phyloP scores from a whole-genome alignment of 2,329 filamentous ascomycete species.

The Epicoccum nigrum region DNA sequence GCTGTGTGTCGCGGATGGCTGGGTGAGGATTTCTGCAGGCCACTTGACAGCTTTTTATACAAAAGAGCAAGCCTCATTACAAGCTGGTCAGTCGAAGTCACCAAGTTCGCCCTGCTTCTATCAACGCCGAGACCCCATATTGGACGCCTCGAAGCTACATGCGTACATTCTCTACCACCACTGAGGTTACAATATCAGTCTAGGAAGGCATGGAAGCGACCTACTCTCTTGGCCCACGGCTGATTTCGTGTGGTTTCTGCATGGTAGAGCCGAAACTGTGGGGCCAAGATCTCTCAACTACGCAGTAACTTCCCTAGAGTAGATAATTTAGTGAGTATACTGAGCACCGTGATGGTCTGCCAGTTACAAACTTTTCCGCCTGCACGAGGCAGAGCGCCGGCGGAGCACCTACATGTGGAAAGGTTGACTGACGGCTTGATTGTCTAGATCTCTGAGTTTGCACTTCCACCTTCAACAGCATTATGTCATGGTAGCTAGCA shows the following conservation, averaged over 20 bases:
- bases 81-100: neutral
- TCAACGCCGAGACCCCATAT: constrained; percentile 18
- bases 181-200: constrained; percentile 16
- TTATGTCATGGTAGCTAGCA: too few relatives aligned
- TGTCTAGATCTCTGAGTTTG: constrained; percentile 2
- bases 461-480: constrained; percentile 8
- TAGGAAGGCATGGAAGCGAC: constrained; percentile 15
- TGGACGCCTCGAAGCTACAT: constrained; percentile 24
- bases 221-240: constrained; percentile 26
- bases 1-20: constrained; percentile 26
- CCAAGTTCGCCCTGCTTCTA: constrained; percentile 17
- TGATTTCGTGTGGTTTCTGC: constrained; percentile 13
- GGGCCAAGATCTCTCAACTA: constrained; percentile 13
- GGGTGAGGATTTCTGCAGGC: constrained; percentile 25
- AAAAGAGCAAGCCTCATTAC: neutral
- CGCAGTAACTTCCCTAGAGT: constrained; percentile 15
- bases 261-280: constrained; percentile 19
- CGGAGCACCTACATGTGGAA: constrained; percentile 21
- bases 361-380: constrained; percentile 27
- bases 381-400: constrained; percentile 20
- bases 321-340: neutral
- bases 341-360: constrained; percentile 42
- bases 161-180: constrained; percentile 10
- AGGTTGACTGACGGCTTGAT: constrained; percentile 9
- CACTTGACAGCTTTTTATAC: constrained; percentile 30